Percentiles rank a stretch among this genome's conserved stretches.
phyloP scores from a whole-genome alignment of 108 stramenopile species.

The Aurantiochytrium sp. region DNA sequence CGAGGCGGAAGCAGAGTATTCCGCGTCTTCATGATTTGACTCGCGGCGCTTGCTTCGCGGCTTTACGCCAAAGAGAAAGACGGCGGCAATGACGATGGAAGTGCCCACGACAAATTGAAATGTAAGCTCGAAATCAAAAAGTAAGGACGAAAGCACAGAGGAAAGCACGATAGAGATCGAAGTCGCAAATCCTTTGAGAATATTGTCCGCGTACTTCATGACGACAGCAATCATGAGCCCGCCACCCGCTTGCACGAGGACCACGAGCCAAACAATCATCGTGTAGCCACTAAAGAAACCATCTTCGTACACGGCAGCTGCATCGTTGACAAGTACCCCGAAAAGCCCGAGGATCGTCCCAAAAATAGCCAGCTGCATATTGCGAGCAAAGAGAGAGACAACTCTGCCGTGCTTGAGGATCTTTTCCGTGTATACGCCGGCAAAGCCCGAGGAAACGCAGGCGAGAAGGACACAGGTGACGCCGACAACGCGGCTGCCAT shows the following conservation, averaged over 20 bases:
- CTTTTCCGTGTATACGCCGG: conserved; percentile 12
- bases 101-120: neutral
- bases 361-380: conserved; percentile 50
- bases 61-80: neutral
- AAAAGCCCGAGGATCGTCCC: neutral
- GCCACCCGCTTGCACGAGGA: conserved; percentile 42
- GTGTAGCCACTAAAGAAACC: conserved; percentile 42
- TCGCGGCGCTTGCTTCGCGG: neutral
- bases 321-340: conserved; percentile 1
- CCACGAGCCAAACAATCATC: conserved; percentile 36
- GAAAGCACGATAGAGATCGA: conserved; percentile 47
- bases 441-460: neutral
- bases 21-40: neutral
- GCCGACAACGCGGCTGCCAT: neutral
- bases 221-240: conserved; percentile 51
- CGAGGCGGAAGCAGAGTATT: neutral
- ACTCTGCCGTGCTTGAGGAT: conserved; percentile 1
- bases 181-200: conserved; percentile 54
- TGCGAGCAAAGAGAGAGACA: conserved; percentile 37
- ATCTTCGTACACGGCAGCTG: neutral
- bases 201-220: conserved; percentile 55
- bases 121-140: conserved; percentile 20
- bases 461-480: neutral
- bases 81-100: neutral
- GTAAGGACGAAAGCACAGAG: conserved; percentile 19